These are phyloP conservation scores for Xylariales sp. DNA, from an alignment of 2,329 filamentous ascomycete genomes.

Conservation along the genomic window DNA sequence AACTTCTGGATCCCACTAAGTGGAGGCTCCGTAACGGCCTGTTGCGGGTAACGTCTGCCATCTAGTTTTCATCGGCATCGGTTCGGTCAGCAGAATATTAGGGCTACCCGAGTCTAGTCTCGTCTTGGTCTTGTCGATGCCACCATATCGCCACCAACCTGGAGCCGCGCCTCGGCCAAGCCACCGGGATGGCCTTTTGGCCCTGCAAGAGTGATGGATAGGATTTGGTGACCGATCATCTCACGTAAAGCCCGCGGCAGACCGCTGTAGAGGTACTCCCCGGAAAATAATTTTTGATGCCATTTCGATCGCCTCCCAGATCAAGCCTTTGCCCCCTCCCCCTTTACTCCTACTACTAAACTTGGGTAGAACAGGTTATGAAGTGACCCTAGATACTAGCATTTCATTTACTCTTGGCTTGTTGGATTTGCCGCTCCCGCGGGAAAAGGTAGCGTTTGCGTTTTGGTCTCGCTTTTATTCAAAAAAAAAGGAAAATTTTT, in stretches of 20 bases:
- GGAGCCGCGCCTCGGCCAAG: conserved; percentile 27
- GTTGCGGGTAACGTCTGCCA: conserved; percentile 19
- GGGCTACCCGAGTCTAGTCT: conserved; percentile 29
- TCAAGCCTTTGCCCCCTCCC: neutral
- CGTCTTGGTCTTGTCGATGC: conserved; percentile 21
- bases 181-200: conserved; percentile 22
- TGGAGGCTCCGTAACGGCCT: conserved; percentile 4
- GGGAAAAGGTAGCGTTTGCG: neutral
- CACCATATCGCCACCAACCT: conserved; percentile 25
- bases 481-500: neutral
- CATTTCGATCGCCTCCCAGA: neutral
- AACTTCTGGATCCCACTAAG: conserved; percentile 5
- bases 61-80: conserved; percentile 24
- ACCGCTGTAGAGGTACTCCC: conserved; percentile 6
- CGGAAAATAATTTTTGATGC: conserved; percentile 1
- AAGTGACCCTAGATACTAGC: neutral
- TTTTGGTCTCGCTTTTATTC: neutral
- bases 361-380: neutral
- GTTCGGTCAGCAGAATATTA: conserved; percentile 27
- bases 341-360: conserved; percentile 4
- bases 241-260: conserved; percentile 19
- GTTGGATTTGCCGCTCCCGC: neutral
- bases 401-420: neutral
- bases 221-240: conserved; percentile 4
- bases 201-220: conserved; percentile 18